Conservation (phyloP, 2,329 filamentous ascomycete species). For the Colletotrichum shisoi region DNA sequence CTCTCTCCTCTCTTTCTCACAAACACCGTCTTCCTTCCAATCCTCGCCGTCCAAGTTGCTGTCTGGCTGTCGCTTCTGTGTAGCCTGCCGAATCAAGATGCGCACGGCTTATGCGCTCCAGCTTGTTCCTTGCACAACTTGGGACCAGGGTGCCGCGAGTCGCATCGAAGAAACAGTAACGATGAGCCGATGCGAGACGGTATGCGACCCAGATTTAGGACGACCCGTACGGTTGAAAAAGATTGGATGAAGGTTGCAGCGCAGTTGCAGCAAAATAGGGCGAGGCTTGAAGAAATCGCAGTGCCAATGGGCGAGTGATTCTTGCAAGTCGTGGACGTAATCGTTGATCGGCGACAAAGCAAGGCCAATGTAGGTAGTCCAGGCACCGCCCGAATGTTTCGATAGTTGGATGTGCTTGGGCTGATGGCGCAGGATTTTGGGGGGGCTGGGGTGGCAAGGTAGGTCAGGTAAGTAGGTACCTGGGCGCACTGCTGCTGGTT, state of each 20-base stretch:
- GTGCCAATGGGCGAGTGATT: neutral
- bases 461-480: neutral
- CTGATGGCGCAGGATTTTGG: neutral
- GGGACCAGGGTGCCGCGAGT: slow-evolving; percentile 19
- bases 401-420: slow-evolving; percentile 16
- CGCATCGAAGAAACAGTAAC: neutral
- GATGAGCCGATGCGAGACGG: slow-evolving; percentile 18
- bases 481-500: slow-evolving; percentile 3
- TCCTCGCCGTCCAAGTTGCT: neutral
- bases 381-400: slow-evolving; percentile 28
- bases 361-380: slow-evolving; percentile 2
- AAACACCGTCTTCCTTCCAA: neutral
- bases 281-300: slow-evolving; percentile 8
- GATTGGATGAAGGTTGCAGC: slow-evolving; percentile 10
- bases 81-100: slow-evolving; percentile 17
- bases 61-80: slow-evolving; percentile 9
- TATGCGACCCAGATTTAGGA: slow-evolving; percentile 7
- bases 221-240: slow-evolving; percentile 2
- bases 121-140: slow-evolving; percentile 25
- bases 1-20: neutral
- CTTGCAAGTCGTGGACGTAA: neutral
- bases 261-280: neutral
- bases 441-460: slow-evolving; percentile 1
- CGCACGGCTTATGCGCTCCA: slow-evolving; percentile 32
- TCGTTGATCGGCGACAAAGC: neutral